Conservation (phyloP, 331 rosid genomes). For the Malus hybrid region DNA sequence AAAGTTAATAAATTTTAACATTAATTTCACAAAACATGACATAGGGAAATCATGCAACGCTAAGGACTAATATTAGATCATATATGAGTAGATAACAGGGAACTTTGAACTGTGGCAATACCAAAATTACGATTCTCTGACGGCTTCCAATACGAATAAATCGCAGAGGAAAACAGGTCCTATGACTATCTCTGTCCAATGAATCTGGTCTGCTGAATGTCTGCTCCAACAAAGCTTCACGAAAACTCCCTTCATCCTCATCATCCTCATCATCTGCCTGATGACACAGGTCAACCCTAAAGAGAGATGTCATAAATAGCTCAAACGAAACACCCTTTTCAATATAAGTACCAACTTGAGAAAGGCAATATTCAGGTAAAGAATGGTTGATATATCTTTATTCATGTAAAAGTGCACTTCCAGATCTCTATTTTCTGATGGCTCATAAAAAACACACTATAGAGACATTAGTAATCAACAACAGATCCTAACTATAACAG, state of each 20-base stretch:
- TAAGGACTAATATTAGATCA: background rate
- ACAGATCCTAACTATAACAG: background rate
- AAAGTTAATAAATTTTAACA: conserved; percentile 14
- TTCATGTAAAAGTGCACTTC: background rate
- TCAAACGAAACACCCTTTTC: conserved; percentile 5
- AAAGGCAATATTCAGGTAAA: background rate
- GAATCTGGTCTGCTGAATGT: conserved; percentile 33
- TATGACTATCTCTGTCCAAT: conserved; percentile 33
- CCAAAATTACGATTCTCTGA: conserved; percentile 75
- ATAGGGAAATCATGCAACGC: background rate
- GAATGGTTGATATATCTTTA: background rate
- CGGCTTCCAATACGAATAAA: conserved; percentile 58
- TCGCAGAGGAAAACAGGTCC: conserved; percentile 69
- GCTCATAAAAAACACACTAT: background rate
- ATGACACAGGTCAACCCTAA: conserved; percentile 97
- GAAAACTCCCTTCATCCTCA: conserved; percentile 60
- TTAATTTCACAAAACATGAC: background rate
- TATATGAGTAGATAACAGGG: conserved; percentile 3
- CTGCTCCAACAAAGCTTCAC: conserved; percentile 58
- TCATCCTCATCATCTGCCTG: conserved; percentile 76
- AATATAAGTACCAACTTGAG: background rate
- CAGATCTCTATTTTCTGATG: background rate
- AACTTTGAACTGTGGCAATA: conserved; percentile 22
- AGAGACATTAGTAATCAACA: background rate
- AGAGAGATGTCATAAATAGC: conserved; percentile 18